Evolutionary conservation across 2,329 filamentous ascomycete genomes (phyloP).

Genomic region (Trichoderma brevicompactum): DNA sequence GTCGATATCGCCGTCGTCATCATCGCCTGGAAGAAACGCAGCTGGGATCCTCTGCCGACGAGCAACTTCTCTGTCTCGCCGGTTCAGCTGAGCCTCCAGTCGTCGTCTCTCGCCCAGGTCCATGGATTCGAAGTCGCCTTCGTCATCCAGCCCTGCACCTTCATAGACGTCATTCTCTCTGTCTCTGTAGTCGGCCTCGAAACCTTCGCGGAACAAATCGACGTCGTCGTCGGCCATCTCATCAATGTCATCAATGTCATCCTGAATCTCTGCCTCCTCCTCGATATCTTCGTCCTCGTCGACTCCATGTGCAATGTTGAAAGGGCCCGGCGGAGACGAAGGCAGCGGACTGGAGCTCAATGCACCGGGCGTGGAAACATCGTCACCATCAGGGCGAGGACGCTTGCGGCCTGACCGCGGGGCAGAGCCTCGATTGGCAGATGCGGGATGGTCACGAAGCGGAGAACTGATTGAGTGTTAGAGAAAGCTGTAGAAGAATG

Average conservation of each 20-base stretch:
- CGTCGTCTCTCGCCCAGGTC: slow-evolving; percentile 68
- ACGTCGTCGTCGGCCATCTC: slow-evolving; percentile 82
- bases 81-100: slow-evolving; percentile 73
- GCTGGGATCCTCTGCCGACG: slow-evolving; percentile 69
- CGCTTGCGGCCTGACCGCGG: slow-evolving; percentile 59
- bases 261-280: slow-evolving; percentile 72
- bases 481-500: neutral
- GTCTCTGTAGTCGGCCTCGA: slow-evolving; percentile 71
- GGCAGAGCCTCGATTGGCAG: slow-evolving; percentile 75
- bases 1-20: slow-evolving; percentile 83
- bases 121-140: slow-evolving; percentile 73
- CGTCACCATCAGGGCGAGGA: slow-evolving; percentile 56
- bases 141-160: slow-evolving; percentile 74
- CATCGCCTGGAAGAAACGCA: slow-evolving; percentile 78
- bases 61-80: slow-evolving; percentile 72
- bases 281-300: slow-evolving; percentile 75
- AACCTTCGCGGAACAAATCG: slow-evolving; percentile 75
- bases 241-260: slow-evolving; percentile 76
- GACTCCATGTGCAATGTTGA: slow-evolving; percentile 66
- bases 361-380: slow-evolving; percentile 56
- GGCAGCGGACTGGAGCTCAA: slow-evolving; percentile 65
- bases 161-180: slow-evolving; percentile 72
- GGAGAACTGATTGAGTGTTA: slow-evolving; percentile 67
- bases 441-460: slow-evolving; percentile 77
- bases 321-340: slow-evolving; percentile 65